phyloP scores from a whole-genome alignment of 371 early-diverging fungal genomes.

The Rhizopus arrhizus region DNA sequence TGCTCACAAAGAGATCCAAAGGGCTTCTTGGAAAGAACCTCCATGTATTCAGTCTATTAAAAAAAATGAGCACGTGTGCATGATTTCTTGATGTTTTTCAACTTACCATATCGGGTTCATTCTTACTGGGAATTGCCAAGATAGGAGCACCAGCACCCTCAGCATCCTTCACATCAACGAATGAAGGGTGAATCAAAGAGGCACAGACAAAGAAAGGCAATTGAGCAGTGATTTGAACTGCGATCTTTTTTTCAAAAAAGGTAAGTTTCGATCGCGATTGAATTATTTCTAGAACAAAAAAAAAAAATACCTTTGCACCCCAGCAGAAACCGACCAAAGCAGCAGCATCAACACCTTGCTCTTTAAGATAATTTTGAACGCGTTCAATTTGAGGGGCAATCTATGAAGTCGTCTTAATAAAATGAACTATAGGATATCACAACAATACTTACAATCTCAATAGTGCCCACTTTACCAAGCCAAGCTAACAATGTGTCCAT shows the following conservation, averaged over 20 bases:
- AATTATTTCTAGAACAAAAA: neutral
- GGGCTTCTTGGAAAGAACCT: conserved; percentile 53
- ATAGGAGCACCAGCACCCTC: conserved; percentile 59
- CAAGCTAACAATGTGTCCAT: conserved; percentile 36
- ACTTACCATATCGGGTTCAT: conserved; percentile 63
- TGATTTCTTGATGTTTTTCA: neutral
- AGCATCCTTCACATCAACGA: conserved; percentile 55
- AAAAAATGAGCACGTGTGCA: neutral
- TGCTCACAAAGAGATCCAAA: conserved; percentile 57
- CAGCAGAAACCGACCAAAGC: conserved; percentile 71
- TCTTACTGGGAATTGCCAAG: conserved; percentile 61
- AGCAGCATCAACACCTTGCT: conserved; percentile 44
- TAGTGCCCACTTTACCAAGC: conserved; percentile 38
- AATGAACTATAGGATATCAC: no score
- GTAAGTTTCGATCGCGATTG: neutral
- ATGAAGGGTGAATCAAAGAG: conserved; percentile 66
- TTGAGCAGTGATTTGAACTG: conserved; percentile 34
- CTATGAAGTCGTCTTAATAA: neutral
- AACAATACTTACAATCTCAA: conserved; percentile 26
- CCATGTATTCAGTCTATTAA: conserved; percentile 48
- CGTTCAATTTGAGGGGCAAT: conserved; percentile 37
- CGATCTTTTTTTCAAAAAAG: conserved; percentile 25
- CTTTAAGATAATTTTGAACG: conserved; percentile 44
- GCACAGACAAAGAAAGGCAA: conserved; percentile 50
- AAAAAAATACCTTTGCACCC: conserved; percentile 53